Evolutionary conservation across 495 filamentous ascomycete genomes (phyloP), one percentile per base, ranked within the genome.

Genomic region (Corynascus novoguineensis): DNA sequence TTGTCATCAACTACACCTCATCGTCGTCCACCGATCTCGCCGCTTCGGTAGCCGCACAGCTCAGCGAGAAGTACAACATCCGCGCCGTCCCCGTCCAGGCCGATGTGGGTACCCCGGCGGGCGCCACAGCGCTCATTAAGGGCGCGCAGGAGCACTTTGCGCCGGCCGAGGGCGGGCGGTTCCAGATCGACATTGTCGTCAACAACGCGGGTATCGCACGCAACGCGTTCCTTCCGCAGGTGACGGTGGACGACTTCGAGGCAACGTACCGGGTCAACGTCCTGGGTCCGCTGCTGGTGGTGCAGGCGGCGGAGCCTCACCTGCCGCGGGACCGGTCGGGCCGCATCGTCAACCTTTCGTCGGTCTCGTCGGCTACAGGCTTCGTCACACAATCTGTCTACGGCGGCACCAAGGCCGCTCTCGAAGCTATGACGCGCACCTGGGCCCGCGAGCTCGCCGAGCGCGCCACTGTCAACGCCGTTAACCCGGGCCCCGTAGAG

Each of bases 391-490:
- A 93, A 70, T 80, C 80, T 7, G 82, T 95, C 31, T 97, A 96
- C 66, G 89, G 87, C 37, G 90, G 90, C 4, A 92, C 86, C 60
- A 97, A 97, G 71, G 90, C 87, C 0, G 91, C 92, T 0, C 63
- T 96, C 31, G 92, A 97, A 60, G 81, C 86, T n/a, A 93, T 96
- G 90, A 95, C 90, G 11, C 78, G 92, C 9, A 90, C 88, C 2
- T 97, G 91, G 92, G 76, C 84, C 0, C 78, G 88, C 19, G 92
- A 97, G 72, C 73, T 97, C 34, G 76, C 83, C 3, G 86, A 93
- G 67, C 74, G 83, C 8, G 81, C 79, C 0, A 97, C 91, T 0
- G 90, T 95, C 35, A 97, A 96, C 66, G 83, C 86, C 0, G 77
- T 97, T 35, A 97, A 96, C 72, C 92, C 91, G 0, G 91, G 92